These are phyloP conservation scores for Emmonsiellopsis sp. DNA, from an alignment of 2,329 filamentous ascomycete genomes.

Conservation along the genomic window DNA sequence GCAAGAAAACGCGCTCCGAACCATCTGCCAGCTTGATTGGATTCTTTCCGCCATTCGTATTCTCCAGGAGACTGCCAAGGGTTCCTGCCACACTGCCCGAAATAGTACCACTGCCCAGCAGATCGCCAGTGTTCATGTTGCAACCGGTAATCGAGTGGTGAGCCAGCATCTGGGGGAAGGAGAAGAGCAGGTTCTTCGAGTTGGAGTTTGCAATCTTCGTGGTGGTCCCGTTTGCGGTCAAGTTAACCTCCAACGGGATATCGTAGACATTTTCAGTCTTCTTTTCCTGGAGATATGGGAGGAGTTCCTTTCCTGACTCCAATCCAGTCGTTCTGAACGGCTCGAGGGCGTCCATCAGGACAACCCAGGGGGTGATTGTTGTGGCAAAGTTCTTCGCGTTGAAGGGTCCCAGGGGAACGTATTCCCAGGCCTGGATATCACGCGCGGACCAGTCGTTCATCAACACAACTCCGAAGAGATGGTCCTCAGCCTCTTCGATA, in stretches of 20 bases:
- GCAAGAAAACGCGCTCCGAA: constrained; percentile 60
- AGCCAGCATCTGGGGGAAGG: constrained; percentile 73
- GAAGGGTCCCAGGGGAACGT: constrained; percentile 72
- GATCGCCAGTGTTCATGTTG: constrained; percentile 62
- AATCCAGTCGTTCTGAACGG: constrained; percentile 52
- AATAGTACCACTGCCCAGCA: constrained; percentile 73
- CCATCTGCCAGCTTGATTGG: constrained; percentile 53
- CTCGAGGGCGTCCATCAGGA: constrained; percentile 66
- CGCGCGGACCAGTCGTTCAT: constrained; percentile 84
- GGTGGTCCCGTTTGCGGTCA: constrained; percentile 35
- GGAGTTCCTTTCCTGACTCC: constrained; percentile 44
- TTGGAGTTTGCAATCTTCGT: constrained; percentile 54
- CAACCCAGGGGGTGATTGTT: constrained; percentile 70
- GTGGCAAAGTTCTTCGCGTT: constrained; percentile 78
- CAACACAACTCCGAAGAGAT: constrained; percentile 70
- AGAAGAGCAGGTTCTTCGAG: constrained; percentile 64
- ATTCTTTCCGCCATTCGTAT: constrained; percentile 60
- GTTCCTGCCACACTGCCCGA: constrained; percentile 51
- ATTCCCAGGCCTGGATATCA: constrained; percentile 79
- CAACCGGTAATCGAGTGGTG: constrained; percentile 72
- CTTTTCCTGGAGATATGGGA: constrained; percentile 58
- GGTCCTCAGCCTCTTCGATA: constrained; percentile 56
- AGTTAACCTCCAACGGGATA: constrained; percentile 59
- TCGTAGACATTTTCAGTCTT: constrained; percentile 54
- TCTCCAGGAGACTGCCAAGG: constrained; percentile 63